phyloP scores from a whole-genome alignment of 148 eudicot genomes.

The Dysphania ambrosioides region DNA sequence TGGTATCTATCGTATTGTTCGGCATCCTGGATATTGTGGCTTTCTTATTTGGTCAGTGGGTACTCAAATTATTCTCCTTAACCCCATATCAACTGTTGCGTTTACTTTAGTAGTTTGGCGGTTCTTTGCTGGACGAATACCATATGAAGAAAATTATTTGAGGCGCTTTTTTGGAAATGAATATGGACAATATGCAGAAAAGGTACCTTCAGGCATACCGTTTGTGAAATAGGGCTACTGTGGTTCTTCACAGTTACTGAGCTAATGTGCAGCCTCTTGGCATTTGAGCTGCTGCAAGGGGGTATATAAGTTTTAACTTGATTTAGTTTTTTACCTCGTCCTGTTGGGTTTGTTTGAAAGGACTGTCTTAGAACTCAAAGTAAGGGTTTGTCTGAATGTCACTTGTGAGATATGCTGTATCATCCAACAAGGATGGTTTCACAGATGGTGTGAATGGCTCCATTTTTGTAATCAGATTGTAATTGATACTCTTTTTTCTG shows the following conservation, averaged over 20 bases:
- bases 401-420: neutral
- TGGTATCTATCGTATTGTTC: slow-evolving; percentile 60
- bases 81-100: slow-evolving; percentile 56
- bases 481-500: neutral
- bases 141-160: slow-evolving; percentile 80
- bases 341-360: neutral
- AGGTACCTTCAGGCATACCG: slow-evolving; percentile 77
- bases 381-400: neutral
- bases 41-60: slow-evolving; percentile 88
- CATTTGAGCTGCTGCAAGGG: neutral
- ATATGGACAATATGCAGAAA: slow-evolving; percentile 66
- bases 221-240: slow-evolving; percentile 46
- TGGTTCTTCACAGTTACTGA: neutral
- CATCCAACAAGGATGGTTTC: neutral
- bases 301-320: neutral
- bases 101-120: too few species aligned
- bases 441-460: neutral
- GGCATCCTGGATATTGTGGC: slow-evolving; percentile 86
- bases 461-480: neutral
- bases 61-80: slow-evolving; percentile 83
- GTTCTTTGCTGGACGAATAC: slow-evolving; percentile 70
- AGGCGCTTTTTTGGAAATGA: slow-evolving; percentile 71
- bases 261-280: neutral
- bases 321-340: neutral
- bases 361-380: neutral